Percentiles rank a stretch among this genome's conserved stretches.
phyloP scores from a whole-genome alignment of 2,329 filamentous ascomycete genomes.

The Hypoxylon sp. region DNA sequence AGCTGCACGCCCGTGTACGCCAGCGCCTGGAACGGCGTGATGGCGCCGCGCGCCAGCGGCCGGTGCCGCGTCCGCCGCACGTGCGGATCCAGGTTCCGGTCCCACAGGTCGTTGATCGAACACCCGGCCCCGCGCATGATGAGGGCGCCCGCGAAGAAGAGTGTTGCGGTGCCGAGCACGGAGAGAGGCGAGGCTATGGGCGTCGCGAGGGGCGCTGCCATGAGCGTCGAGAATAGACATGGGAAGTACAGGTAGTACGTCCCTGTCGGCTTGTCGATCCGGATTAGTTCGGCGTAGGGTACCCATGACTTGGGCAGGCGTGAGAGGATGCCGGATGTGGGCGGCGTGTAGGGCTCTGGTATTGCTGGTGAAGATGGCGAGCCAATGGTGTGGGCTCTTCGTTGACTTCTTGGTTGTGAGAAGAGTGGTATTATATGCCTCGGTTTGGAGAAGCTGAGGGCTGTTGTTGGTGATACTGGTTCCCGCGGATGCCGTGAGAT shows the following conservation, averaged over 20 bases:
- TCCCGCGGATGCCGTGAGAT: constrained; percentile 11
- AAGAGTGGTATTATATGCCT: constrained; percentile 40
- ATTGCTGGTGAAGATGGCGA: constrained; percentile 42
- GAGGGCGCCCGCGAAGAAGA: constrained; percentile 83
- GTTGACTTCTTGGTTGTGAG: constrained; percentile 17
- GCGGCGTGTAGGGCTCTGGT: constrained; percentile 71
- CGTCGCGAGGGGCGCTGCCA: constrained; percentile 78
- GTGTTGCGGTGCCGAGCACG: constrained; percentile 74
- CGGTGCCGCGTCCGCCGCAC: constrained; percentile 82
- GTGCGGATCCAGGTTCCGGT: constrained; percentile 86
- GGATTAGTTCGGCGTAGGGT: constrained; percentile 85
- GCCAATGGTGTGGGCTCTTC: constrained; percentile 49
- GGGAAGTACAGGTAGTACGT: constrained; percentile 90
- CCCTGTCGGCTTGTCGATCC: constrained; percentile 85
- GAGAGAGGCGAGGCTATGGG: constrained; percentile 73
- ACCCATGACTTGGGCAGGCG: constrained; percentile 77
- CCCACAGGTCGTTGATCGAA: constrained; percentile 92
- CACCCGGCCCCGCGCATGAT: constrained; percentile 92
- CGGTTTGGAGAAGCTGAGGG: constrained; percentile 43
- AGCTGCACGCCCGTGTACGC: constrained; percentile 83
- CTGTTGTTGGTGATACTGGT: constrained; percentile 29
- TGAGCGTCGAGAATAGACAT: constrained; percentile 85
- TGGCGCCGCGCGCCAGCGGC: constrained; percentile 84
- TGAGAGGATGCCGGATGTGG: constrained; percentile 79
- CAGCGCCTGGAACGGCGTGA: constrained; percentile 79